Conservation (phyloP, 495 filamentous ascomycete genomes). For the Aspergillus bridgeri region DNA sequence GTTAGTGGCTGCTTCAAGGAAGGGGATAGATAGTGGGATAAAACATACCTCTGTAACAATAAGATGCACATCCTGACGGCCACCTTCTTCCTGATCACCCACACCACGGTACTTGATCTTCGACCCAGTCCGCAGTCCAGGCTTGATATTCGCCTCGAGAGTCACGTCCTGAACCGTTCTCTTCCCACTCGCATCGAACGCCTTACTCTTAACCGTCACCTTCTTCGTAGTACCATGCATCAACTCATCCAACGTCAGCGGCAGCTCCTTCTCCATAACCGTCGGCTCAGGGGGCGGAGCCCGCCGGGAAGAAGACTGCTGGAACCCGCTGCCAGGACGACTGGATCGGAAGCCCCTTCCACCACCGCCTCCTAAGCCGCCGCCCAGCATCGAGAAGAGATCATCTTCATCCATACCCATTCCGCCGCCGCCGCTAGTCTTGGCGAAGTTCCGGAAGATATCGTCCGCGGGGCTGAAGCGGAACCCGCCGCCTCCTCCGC, state of each 20-base stretch:
- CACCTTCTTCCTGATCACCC: constrained; percentile 94
- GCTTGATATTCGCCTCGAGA: constrained; percentile 89
- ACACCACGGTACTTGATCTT: constrained; percentile 98
- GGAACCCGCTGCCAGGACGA: constrained; percentile 42
- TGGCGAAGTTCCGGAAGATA: constrained; percentile 80
- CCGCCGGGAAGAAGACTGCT: constrained; percentile 35
- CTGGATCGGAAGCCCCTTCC: constrained; percentile 31
- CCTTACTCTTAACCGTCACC: constrained; percentile 96
- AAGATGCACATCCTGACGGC: constrained; percentile 94
- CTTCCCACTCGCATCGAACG: constrained; percentile 79
- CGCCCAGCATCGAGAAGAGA: constrained; percentile 45
- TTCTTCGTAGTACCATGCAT: constrained; percentile 85
- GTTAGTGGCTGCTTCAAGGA: constrained; percentile 18
- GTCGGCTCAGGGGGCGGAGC: constrained; percentile 79
- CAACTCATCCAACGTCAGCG: constrained; percentile 81
- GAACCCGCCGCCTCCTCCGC: constrained; percentile 56
- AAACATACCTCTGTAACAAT: constrained; percentile 83
- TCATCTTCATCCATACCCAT: constrained; percentile 54
- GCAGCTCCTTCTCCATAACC: constrained; percentile 79
- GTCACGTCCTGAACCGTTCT: constrained; percentile 83
- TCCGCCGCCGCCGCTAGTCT: constrained; percentile 45
- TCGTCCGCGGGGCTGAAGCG: constrained; percentile 76
- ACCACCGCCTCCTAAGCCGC: constrained; percentile 38
- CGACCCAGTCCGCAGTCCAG: constrained; percentile 88
- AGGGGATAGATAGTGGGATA: too few species aligned